Evolutionary conservation across 2,329 filamentous ascomycete species (phyloP), one percentile per base, ranked within the genome.

Genomic region (Fusarium sp.): DNA sequence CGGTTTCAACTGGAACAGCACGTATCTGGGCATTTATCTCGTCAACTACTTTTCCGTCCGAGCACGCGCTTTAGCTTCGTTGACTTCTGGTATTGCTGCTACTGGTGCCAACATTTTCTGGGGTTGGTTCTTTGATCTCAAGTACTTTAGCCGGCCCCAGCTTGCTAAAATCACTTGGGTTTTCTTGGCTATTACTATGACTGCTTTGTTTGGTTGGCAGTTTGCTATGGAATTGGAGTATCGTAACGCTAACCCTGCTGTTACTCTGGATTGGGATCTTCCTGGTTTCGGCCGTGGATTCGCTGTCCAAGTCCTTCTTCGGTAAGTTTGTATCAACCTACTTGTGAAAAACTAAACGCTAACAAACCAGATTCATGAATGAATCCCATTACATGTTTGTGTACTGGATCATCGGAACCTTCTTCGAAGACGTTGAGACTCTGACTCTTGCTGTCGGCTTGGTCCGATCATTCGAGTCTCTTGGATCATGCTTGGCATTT

Each of bases 1-100:
- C 0, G 84, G 84, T 0, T 86, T 86, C 70, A 84, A 86, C 64
- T 88, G 86, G 83, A 87, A 86, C 66, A 77, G 74, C 35, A 86
- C 85, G 0, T 88, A 88, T 31, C 79, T 86, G 27, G 84, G 86
- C 11, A 87, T 86, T 22, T 88, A 88, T 71, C 80, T 87, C 20
- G 84, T 86, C 14, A 84, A 82, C 31, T 87, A 87, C 78, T 87
- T 87, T 70, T 86, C 84, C 7, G 86, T 87, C 5, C 82, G 86
- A 4, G 78, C 85, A 0, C 79, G 86, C 6, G 83, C 85, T 2
- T 78, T 88, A 4, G 83, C 83, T 1, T 82, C 84, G 0, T 70
- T 87, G 45, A 81, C 81, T 0, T 85, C 85, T 0, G 84, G 85
- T 10, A 76, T 87, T 29, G 83, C 80, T 3, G 85, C 85, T 0